phyloP scores from a whole-genome alignment of 768 basidiomycete species.

The Amanita subjunquillea region DNA sequence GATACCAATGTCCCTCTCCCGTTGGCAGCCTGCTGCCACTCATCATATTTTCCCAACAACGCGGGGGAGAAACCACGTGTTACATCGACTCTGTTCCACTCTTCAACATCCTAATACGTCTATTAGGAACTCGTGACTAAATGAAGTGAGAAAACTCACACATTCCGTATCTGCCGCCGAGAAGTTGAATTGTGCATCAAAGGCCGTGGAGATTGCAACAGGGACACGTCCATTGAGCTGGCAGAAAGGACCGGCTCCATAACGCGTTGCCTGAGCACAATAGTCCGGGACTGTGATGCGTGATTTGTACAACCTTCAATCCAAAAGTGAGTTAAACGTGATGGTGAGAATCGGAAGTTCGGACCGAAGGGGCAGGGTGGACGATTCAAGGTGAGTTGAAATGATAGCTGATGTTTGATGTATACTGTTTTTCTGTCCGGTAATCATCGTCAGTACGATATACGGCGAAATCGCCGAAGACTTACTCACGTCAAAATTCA shows the following conservation, averaged over 20 bases:
- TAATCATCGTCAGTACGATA: background rate
- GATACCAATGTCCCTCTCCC: constrained; percentile 12
- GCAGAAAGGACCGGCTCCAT: constrained; percentile 41
- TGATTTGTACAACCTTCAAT: constrained; percentile 17
- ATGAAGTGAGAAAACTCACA: constrained; percentile 9
- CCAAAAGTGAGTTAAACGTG: constrained; percentile 1
- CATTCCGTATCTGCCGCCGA: constrained; percentile 19
- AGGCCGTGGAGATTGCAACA: constrained; percentile 19
- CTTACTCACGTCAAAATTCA: constrained; percentile 16
- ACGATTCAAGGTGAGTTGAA: constrained; percentile 47
- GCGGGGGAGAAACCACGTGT: constrained; percentile 45
- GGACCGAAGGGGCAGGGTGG: constrained; percentile 52
- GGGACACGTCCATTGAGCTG: constrained; percentile 49
- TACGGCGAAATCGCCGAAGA: background rate
- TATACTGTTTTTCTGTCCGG: constrained; percentile 17
- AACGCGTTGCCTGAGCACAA: constrained; percentile 40
- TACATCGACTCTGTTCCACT: constrained; percentile 40
- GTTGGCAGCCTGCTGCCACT: constrained; percentile 20
- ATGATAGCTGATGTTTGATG: constrained; percentile 51
- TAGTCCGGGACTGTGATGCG: constrained; percentile 33
- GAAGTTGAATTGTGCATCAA: constrained; percentile 21
- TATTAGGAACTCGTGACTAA: background rate
- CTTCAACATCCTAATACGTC: constrained; percentile 6
- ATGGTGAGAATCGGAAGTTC: constrained; percentile 3
- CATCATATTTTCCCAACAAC: constrained; percentile 25